Base-by-base conservation (phyloP, 2,329 filamentous ascomycete species). In the Beauveria rudraprayagi region DNA sequence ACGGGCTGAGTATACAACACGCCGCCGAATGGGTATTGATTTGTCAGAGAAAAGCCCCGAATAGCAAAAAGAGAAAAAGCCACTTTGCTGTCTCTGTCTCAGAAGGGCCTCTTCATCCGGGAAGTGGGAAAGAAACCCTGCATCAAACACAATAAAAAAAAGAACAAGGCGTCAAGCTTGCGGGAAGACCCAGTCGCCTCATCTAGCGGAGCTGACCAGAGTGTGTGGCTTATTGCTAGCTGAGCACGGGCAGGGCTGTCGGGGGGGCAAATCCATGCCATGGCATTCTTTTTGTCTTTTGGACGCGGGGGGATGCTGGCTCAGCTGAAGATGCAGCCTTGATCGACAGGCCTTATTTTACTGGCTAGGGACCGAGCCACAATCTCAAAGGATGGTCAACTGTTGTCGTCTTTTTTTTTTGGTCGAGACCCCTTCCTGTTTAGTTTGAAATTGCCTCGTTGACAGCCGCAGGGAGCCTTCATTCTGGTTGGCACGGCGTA, bases 271-370 rank as follows among this genome's bases (percentile, higher is more conserved):
- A 37, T 46, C 19, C 43, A 46, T 59, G 24, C 19, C 43, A 46
- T 59, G 24, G 17, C 44, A 47, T 47, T 40, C 28, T 28, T 60
- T 40, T 34, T 34, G 57, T n/a, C 17, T 6, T 19, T 34, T 14
- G 37, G 46, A 44, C 56, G 56, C 47, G 56, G 56, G 56, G 56
- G 47, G 56, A 52, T 40, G 47, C 56, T 48, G 48, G 48, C 19
- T n/a, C 46, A 53, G 56, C 56, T 59, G 56, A 59, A 34, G 47
- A 53, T 34, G 47, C 44, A 58, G 56, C 56, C 56, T 51, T 51
- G 56, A 58, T 58, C 56, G 43, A 8, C 28, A 24, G 30, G 46
- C 34, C 34, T 51, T 14, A 16, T 2, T 2, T 41, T 17, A 7
- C 22, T 19, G 44, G 40, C 3, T 26, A n/a, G 46, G 47, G 34